Percentiles rank a stretch among this genome's conserved stretches.
Evolutionary conservation across 2,329 filamentous ascomycete species (phyloP).

Genomic region (Setomelanomma holmii): DNA sequence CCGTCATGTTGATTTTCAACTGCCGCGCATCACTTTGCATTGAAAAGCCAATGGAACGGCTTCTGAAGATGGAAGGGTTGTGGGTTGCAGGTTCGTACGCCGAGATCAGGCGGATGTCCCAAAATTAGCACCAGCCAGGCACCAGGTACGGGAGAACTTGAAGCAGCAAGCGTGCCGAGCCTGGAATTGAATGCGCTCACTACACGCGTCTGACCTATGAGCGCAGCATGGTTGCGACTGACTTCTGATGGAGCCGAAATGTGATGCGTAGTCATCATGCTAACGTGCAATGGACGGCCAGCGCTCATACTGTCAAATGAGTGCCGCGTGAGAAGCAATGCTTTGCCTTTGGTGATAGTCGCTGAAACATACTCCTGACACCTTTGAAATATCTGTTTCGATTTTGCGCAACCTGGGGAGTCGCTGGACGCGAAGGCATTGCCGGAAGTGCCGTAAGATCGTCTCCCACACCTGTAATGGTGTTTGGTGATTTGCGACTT

Average conservation of each 20-base stretch:
- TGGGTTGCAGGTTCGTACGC: no score
- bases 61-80: no score
- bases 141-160: neutral
- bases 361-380: neutral
- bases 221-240: no score
- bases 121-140: neutral
- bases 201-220: no score
- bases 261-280: no score
- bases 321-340: neutral
- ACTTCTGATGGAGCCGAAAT: no score
- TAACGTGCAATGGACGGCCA: no score
- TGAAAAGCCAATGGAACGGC: no score
- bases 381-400: neutral
- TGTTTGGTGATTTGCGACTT: constrained; percentile 16
- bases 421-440: constrained; percentile 1
- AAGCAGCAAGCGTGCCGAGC: neutral
- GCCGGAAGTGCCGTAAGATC: constrained; percentile 26
- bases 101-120: neutral
- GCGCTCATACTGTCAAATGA: no score
- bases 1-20: no score
- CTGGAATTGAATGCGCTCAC: no score
- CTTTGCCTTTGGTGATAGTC: neutral
- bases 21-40: no score
- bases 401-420: neutral
- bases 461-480: constrained; percentile 11